Conservation (phyloP, 2,329 filamentous ascomycete species). For the Aspergillus sp. region DNA sequence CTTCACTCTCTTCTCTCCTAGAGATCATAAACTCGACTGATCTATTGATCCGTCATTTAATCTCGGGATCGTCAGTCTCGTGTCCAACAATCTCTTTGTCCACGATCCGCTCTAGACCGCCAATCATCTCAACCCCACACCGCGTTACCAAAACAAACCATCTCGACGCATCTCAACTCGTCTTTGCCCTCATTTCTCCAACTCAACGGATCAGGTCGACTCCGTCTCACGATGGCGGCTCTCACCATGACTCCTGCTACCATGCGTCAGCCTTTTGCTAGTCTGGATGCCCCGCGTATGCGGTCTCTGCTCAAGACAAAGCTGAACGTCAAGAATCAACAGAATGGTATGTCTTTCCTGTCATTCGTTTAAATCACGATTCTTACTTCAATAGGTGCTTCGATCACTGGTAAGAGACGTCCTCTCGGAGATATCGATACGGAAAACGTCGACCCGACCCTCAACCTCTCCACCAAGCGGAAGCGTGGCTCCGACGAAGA, state of each 20-base stretch:
- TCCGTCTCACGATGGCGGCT: conserved; percentile 23
- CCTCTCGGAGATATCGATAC: conserved; percentile 36
- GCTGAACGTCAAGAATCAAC: conserved; percentile 29
- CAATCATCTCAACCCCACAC: too few species aligned
- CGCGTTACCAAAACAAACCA: too few species aligned
- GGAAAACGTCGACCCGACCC: conserved; percentile 57
- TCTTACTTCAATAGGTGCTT: conserved; percentile 10
- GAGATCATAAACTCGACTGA: too few species aligned
- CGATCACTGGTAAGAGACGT: conserved; percentile 11
- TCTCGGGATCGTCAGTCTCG: too few species aligned
- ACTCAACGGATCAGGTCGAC: neutral
- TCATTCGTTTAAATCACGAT: neutral
- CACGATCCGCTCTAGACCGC: too few species aligned
- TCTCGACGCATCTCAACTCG: too few species aligned
- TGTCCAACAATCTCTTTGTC: too few species aligned
- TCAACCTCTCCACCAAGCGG: conserved; percentile 46
- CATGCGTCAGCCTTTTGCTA: conserved; percentile 30
- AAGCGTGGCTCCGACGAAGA: conserved; percentile 31
- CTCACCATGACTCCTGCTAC: conserved; percentile 31
- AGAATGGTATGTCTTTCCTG: conserved; percentile 21
- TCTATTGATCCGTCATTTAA: too few species aligned
- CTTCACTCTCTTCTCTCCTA: too few species aligned
- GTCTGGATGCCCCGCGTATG: conserved; percentile 27
- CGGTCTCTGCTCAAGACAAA: conserved; percentile 26
- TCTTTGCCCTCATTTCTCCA: neutral